Evolutionary conservation across 1,284 basidiomycete genomes (phyloP).

Genomic region (Boletus semigastroideus): DNA sequence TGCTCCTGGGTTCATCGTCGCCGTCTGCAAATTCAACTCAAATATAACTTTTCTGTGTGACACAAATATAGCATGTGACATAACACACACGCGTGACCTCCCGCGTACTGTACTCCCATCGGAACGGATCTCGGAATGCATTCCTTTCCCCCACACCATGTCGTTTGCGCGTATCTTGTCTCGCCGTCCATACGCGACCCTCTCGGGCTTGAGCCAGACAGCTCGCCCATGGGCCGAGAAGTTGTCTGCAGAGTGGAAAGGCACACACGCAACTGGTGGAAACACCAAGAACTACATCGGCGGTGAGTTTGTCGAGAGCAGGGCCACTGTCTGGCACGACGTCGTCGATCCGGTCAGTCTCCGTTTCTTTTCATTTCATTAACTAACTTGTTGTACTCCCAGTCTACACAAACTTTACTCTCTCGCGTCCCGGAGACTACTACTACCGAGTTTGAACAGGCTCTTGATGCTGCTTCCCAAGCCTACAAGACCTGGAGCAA

Average conservation of each 20-base stretch:
- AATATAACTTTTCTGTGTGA: background rate
- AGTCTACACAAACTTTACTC: constrained; percentile 89
- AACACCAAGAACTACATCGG: constrained; percentile 89
- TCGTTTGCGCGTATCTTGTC: constrained; percentile 30
- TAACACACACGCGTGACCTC: constrained; percentile 9
- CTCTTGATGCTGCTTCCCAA: constrained; percentile 83
- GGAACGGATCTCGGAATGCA: constrained; percentile 4
- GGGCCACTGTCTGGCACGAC: constrained; percentile 77
- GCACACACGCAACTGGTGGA: constrained; percentile 79
- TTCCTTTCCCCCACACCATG: constrained; percentile 31
- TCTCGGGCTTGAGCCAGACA: constrained; percentile 49
- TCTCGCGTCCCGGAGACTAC: constrained; percentile 91
- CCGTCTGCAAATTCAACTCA: background rate
- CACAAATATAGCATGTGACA: constrained; percentile 9
- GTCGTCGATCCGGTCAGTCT: constrained; percentile 80
- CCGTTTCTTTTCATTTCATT: background rate
- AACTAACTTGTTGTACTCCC: constrained; percentile 1
- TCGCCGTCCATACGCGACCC: constrained; percentile 45
- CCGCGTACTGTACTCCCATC: background rate
- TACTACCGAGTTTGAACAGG: constrained; percentile 76
- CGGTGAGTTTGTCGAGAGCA: constrained; percentile 85
- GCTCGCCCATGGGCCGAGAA: constrained; percentile 63
- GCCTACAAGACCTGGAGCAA: constrained; percentile 91
- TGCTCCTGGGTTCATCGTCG: constrained; percentile 20
- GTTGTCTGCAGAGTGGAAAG: constrained; percentile 77